phyloP scores from a whole-genome alignment of 225 moss, liverwort and hornwort species.

The Marchantia paleacea region DNA sequence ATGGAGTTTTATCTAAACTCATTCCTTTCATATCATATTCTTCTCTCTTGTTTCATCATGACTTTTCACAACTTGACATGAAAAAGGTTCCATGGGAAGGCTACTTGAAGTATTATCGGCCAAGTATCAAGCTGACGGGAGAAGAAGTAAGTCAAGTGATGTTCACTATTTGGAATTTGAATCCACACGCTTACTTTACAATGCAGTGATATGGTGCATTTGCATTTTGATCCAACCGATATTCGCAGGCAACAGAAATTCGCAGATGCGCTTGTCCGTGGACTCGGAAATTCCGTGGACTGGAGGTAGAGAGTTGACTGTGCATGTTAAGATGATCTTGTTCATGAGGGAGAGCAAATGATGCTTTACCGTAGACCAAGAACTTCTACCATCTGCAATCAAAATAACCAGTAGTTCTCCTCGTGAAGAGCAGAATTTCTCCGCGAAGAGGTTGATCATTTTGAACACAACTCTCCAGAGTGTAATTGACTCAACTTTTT shows the following conservation, averaged over 20 bases:
- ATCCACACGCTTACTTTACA: neutral
- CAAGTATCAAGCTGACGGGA: slow-evolving; percentile 95
- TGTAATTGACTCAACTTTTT: neutral
- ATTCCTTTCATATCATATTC: no score
- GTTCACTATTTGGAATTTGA: neutral
- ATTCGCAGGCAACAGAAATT: slow-evolving; percentile 49
- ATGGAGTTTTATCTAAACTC: no score
- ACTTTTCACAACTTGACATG: no score
- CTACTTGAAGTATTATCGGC: slow-evolving; percentile 88
- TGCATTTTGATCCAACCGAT: neutral
- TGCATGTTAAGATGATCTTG: no score
- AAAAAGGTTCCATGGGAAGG: slow-evolving; percentile 99
- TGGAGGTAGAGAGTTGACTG: neutral
- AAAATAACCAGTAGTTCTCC: neutral
- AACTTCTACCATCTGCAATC: neutral
- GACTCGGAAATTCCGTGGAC: slow-evolving; percentile 9
- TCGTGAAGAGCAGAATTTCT: neutral
- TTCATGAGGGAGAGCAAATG: neutral
- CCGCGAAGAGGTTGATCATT: neutral
- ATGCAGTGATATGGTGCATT: neutral
- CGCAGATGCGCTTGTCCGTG: slow-evolving; percentile 34
- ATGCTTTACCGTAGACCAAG: neutral
- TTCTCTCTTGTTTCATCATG: no score
- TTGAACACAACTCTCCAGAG: neutral
- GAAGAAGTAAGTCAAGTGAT: slow-evolving; percentile 57